These are phyloP conservation scores for Prunus campanulata DNA, from an alignment of 306 rosid genomes.

Conservation along the genomic window DNA sequence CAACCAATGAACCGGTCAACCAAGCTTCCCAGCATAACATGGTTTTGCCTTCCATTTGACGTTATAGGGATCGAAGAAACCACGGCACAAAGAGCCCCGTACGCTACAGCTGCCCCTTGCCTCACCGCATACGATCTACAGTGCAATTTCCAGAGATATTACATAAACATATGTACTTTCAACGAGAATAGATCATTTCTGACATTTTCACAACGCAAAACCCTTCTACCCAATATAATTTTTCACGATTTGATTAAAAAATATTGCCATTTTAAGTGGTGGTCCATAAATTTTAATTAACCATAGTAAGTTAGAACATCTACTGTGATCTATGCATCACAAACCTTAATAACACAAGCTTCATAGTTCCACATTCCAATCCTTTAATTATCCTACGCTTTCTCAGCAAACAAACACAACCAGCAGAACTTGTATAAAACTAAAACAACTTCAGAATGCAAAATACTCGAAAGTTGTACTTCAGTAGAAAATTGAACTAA, in stretches of 20 bases:
- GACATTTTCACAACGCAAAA: neutral
- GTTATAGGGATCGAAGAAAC: constrained; percentile 57
- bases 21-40: constrained; percentile 59
- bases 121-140: constrained; percentile 68
- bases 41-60: constrained; percentile 72
- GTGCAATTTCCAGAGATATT: constrained; percentile 6
- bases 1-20: constrained; percentile 86
- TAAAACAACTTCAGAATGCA: neutral
- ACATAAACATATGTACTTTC: constrained; percentile 11
- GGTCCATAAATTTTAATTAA: neutral
- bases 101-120: constrained; percentile 68
- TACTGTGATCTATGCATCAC: neutral
- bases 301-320: neutral
- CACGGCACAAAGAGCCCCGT: constrained; percentile 80
- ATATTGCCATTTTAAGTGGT: neutral
- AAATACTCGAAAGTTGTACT: neutral
- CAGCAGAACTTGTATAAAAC: neutral
- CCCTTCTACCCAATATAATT: neutral
- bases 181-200: neutral
- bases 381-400: neutral
- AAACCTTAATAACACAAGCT: neutral
- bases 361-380: neutral
- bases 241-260: neutral
- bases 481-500: neutral
- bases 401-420: neutral